These are phyloP conservation scores for Pseudogymnoascus sp. DNA, from an alignment of 2,329 filamentous ascomycete species.

Conservation along the genomic window DNA sequence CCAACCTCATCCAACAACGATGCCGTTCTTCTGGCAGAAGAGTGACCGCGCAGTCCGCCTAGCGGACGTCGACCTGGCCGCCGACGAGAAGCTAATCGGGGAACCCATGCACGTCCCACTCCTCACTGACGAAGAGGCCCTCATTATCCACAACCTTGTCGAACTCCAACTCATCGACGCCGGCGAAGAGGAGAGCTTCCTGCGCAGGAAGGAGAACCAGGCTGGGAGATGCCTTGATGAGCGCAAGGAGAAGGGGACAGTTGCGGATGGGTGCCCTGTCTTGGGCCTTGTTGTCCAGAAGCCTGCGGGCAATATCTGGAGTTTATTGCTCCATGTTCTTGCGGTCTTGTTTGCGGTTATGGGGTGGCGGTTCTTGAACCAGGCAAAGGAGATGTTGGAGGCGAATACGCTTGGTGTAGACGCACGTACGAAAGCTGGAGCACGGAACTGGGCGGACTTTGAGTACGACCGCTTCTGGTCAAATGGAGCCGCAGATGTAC, in stretches of 20 bases:
- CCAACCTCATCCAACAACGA: not conserved
- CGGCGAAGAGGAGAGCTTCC: not conserved
- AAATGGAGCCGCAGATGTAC: not conserved
- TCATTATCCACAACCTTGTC: not conserved
- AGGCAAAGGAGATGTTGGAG: not conserved
- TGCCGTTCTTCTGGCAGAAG: not conserved
- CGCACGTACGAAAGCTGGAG: not conserved
- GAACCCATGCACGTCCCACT: not conserved
- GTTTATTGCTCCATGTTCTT: not conserved
- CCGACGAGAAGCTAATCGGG: not conserved
- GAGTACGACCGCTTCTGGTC: not conserved
- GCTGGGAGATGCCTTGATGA: not conserved
- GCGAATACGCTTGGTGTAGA: not conserved
- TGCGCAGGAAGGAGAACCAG: not conserved
- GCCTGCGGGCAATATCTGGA: not conserved
- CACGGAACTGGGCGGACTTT: not conserved
- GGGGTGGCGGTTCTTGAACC: not conserved
- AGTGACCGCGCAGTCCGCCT: not conserved
- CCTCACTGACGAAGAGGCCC: not conserved
- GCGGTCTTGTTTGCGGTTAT: not conserved
- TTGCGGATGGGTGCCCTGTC: not conserved
- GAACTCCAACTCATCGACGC: not conserved
- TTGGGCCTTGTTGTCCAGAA: not conserved
- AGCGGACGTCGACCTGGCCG: not conserved
- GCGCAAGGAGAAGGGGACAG: not conserved